These are phyloP conservation scores for Murraya koenigii DNA, from an alignment of 345 rosid genomes.

Conservation along the genomic window DNA sequence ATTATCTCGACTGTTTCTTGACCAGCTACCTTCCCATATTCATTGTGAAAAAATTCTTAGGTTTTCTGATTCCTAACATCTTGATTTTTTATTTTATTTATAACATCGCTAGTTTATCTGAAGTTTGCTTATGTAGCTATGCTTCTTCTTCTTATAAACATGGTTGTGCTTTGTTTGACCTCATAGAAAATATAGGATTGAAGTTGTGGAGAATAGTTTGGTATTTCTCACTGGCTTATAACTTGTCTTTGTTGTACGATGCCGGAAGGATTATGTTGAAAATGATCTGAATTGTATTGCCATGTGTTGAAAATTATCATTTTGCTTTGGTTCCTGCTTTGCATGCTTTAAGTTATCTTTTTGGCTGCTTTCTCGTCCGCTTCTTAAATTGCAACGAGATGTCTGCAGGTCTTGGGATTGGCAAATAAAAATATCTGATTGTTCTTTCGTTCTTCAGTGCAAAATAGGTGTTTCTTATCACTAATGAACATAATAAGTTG, in stretches of 20 bases:
- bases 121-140: not conserved
- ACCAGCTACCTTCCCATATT: not conserved
- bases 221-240: not conserved
- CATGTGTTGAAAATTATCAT: not conserved
- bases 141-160: not conserved
- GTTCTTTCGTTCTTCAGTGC: not conserved
- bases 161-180: not conserved
- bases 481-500: not conserved
- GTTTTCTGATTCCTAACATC: not conserved
- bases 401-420: not conserved
- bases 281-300: not conserved
- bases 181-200: not conserved
- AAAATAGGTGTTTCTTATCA: not conserved
- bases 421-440: not conserved
- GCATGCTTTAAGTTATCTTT: not conserved
- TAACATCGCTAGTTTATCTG: not conserved
- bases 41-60: not conserved
- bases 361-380: not conserved
- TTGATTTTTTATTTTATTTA: not conserved
- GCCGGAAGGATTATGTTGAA: slow-evolving; percentile 1
- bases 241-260: not conserved
- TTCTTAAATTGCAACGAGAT: slow-evolving; percentile 2
- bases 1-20: not conserved
- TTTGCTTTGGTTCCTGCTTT: not conserved
- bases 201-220: not conserved